A percentile compares a stretch with the other conserved stretches of the same genome.
phyloP scores from a whole-genome alignment of 148 eudicot species.

The Rhododendron ovatum region DNA sequence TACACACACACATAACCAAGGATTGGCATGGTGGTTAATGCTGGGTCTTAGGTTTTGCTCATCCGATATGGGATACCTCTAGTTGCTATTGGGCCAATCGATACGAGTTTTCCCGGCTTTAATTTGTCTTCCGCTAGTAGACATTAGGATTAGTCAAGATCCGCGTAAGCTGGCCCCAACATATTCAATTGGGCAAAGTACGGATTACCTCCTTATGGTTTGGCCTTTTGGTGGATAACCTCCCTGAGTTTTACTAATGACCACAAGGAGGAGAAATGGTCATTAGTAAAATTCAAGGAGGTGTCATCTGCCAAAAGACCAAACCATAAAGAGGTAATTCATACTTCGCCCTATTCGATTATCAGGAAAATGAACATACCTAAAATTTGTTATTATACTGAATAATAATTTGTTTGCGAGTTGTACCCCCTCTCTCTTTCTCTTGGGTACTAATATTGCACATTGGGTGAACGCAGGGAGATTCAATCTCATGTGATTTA shows the following conservation, averaged over 20 bases:
- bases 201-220: too few relatives aligned
- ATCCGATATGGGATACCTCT: neutral
- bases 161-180: neutral
- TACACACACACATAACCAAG: neutral
- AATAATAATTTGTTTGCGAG: slow-evolving; percentile 6
- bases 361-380: neutral
- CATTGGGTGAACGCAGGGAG: slow-evolving; percentile 45
- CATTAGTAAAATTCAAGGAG: too few relatives aligned
- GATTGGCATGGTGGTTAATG: neutral
- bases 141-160: neutral
- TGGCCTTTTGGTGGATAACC: too few relatives aligned
- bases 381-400: neutral
- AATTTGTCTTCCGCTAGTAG: neutral
- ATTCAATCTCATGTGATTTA: slow-evolving; percentile 53
- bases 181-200: neutral
- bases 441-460: neutral
- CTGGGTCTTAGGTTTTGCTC: neutral
- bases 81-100: neutral
- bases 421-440: neutral
- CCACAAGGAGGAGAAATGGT: too few relatives aligned
- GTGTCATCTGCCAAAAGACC: too few relatives aligned
- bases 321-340: too few relatives aligned
- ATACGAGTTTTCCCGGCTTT: neutral
- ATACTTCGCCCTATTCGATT: too few relatives aligned
- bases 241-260: too few relatives aligned